A percentile compares a stretch with the other conserved stretches of the same genome.
Evolutionary conservation across 2,329 filamentous ascomycete species (phyloP).

Genomic region (Ophiocordyceps camponoti-leonardi): DNA sequence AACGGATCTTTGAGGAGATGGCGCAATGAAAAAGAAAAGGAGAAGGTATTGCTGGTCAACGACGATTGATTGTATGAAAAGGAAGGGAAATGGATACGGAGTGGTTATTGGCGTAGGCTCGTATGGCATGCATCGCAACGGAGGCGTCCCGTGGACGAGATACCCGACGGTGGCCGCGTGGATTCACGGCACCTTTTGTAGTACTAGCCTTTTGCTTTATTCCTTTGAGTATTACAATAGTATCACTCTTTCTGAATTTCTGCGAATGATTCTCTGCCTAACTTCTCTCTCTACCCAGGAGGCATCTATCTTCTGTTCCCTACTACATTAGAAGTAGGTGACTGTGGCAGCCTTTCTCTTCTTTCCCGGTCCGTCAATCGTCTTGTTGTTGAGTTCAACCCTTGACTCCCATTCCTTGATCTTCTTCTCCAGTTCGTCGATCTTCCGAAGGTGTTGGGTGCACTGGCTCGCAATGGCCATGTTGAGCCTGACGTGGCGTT

Average conservation of each 20-base stretch:
- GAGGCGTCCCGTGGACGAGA: neutral
- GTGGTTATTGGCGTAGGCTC: neutral
- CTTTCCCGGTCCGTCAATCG: too few relatives aligned
- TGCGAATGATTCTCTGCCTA: too few relatives aligned
- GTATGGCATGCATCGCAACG: neutral
- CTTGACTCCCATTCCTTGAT: too few relatives aligned
- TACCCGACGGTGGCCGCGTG: conserved; percentile 1
- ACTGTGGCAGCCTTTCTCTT: too few relatives aligned
- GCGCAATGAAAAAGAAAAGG: conserved; percentile 11
- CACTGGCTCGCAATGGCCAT: neutral
- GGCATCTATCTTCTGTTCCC: too few relatives aligned
- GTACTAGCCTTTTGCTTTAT: neutral
- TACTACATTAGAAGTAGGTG: too few relatives aligned
- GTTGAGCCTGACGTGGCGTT: neutral
- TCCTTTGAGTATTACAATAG: too few relatives aligned
- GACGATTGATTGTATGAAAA: neutral
- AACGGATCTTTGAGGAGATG: conserved; percentile 54
- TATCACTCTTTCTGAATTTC: too few relatives aligned
- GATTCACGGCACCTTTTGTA: neutral
- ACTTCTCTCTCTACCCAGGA: too few relatives aligned
- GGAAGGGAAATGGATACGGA: neutral
- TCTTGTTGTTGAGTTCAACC: too few relatives aligned
- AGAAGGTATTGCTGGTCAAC: neutral
- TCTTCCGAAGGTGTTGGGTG: neutral
- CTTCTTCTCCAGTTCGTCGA: too few relatives aligned